Base-by-base conservation (phyloP, 192 early-diverging fungal species). In the Spizellomyces punctatus region DNA sequence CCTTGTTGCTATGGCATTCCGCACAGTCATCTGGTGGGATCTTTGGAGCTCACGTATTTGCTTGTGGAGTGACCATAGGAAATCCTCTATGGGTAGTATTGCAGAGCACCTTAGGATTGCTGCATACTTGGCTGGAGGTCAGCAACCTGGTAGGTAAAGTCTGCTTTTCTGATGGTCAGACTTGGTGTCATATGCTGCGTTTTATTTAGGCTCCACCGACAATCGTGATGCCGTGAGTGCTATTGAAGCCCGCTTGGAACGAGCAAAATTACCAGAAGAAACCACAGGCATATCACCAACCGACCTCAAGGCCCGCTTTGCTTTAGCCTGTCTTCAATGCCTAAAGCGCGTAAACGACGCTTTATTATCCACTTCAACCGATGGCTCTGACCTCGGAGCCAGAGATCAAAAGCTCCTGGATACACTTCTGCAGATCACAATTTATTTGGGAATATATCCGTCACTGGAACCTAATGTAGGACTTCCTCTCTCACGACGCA, bases 371-470 rank as follows among this genome's bases (percentile, higher is more conserved):
- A 36, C 27, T 3, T 36, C 27, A 36, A 36, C 27, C 1, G 27
- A 36, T 3, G 27, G 27, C 27, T 36, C 3, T 36, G 27, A 36
- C 27, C 27, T 86, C 22, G 90, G 90, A 63, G 77, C 89, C n/a
- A 75, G 81, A 67, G 90, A 91, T 72, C 74, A 87, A 41, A 76
- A 87, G 45, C 74, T 87, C 49, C 75, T 91, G 21, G 82, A 89
- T 66, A 90, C 88, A 17, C 79, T 91, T 63, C 67, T 91, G 10
- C 87, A 91, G 74, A 81, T 89, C 45, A 75, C 89, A 46, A 81
- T 90, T 4, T 89, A 78, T 43, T 88, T 87, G 86, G 90, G 90
- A 8, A 72, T 93, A 10, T 84, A 86, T 63, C 93, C 93, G 1
- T 83, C 81, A 43, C 75, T 92, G 22, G 67, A 86, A 19, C 83